Conservation (phyloP, 1,139 yeast genomes). For the Hyphopichia fennica region DNA sequence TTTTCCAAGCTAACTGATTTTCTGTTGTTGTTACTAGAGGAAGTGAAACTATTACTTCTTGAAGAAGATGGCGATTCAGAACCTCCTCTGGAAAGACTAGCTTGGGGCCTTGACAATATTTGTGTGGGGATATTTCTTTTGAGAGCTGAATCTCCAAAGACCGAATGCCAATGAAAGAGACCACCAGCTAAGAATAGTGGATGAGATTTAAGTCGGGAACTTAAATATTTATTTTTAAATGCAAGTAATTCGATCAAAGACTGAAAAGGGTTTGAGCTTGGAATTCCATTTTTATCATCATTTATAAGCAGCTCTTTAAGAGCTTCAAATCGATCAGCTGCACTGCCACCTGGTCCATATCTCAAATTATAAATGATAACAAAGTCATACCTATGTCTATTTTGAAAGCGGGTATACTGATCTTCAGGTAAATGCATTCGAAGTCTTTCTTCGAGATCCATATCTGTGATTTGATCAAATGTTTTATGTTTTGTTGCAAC, state of each 20-base stretch:
- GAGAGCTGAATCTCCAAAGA: slow-evolving; percentile 31
- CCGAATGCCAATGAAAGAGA: slow-evolving; percentile 36
- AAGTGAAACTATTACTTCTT: slow-evolving; percentile 11
- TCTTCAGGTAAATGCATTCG: slow-evolving; percentile 51
- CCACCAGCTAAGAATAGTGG: slow-evolving; percentile 46
- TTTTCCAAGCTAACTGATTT: not conserved
- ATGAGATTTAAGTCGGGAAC: slow-evolving; percentile 31
- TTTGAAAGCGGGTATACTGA: slow-evolving; percentile 52
- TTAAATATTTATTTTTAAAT: slow-evolving; percentile 35
- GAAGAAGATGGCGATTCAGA: slow-evolving; percentile 10
- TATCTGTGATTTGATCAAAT: slow-evolving; percentile 46
- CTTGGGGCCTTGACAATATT: slow-evolving; percentile 21
- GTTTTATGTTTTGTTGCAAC: slow-evolving; percentile 24
- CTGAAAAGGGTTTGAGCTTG: slow-evolving; percentile 45
- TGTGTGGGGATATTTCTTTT: slow-evolving; percentile 15
- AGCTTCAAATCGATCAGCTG: slow-evolving; percentile 28
- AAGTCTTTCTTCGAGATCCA: slow-evolving; percentile 60
- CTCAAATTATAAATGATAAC: slow-evolving; percentile 61
- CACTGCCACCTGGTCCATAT: slow-evolving; percentile 23
- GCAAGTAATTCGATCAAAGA: slow-evolving; percentile 55
- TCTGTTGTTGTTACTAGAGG: slow-evolving; percentile 6
- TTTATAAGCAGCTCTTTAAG: slow-evolving; percentile 20
- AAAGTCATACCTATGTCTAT: slow-evolving; percentile 55
- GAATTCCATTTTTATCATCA: slow-evolving; percentile 21
- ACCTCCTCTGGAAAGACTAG: slow-evolving; percentile 19